Evolutionary conservation across 1,284 basidiomycete species (phyloP).

Genomic region (Puccinia hordei): DNA sequence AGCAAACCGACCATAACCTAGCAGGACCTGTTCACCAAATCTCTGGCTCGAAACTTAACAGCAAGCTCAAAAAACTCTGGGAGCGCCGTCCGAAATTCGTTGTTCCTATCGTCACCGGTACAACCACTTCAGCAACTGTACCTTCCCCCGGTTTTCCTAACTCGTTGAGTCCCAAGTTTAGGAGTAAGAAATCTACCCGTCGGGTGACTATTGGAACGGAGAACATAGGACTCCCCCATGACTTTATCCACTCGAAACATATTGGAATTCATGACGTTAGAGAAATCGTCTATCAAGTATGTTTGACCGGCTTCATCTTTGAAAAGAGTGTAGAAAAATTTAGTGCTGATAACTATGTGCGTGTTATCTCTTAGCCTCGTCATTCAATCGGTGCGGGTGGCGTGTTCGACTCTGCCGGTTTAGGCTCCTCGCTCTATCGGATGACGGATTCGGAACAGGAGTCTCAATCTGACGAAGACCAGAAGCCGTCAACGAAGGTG

Average conservation of each 20-base stretch:
- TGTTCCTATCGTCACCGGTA: neutral
- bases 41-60: neutral
- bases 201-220: constrained; percentile 2
- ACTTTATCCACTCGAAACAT: constrained; percentile 6
- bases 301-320: neutral
- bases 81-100: neutral
- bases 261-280: constrained; percentile 11
- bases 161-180: neutral
- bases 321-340: too few species aligned
- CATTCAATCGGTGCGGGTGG: neutral
- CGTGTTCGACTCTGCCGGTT: neutral
- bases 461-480: neutral
- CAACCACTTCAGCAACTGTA: neutral
- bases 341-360: neutral
- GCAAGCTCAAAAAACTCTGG: neutral
- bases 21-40: neutral
- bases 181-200: neutral
- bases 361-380: neutral
- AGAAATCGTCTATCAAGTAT: constrained; percentile 1
- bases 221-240: constrained; percentile 1
- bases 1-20: neutral
- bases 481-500: neutral
- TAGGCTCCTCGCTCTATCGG: neutral
- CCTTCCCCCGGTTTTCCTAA: neutral
- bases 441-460: neutral